Evolutionary conservation across 169 alveolate genomes (phyloP).

Genomic region (Cryptosporidium parvum): DNA sequence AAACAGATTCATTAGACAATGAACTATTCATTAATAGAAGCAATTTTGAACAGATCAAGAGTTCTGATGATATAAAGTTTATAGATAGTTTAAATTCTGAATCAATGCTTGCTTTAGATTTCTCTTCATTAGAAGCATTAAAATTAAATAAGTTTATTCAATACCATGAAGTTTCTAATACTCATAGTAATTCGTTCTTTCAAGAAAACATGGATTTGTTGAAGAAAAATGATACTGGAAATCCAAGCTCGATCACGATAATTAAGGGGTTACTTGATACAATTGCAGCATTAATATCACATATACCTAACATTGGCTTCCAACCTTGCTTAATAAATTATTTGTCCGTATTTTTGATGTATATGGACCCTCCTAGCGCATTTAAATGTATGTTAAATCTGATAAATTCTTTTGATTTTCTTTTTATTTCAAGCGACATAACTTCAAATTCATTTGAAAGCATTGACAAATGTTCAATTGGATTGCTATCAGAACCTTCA

Average conservation of each 20-base stretch:
- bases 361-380: slow-evolving; percentile 67
- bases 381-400: slow-evolving; percentile 73
- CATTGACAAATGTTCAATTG: neutral
- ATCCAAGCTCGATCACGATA: slow-evolving; percentile 22
- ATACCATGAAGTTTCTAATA: slow-evolving; percentile 19
- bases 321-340: slow-evolving; percentile 61
- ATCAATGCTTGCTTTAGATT: slow-evolving; percentile 2
- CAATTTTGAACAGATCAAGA: neutral
- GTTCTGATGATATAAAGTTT: neutral
- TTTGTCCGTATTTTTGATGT: slow-evolving; percentile 45
- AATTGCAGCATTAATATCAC: slow-evolving; percentile 42
- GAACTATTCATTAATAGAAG: neutral
- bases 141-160: slow-evolving; percentile 32
- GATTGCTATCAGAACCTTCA: neutral
- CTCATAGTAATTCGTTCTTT: neutral
- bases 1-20: neutral
- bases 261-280: slow-evolving; percentile 63
- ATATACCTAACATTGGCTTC: slow-evolving; percentile 62
- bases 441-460: neutral
- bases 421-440: slow-evolving; percentile 5
- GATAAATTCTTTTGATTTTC: slow-evolving; percentile 29
- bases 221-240: neutral
- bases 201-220: slow-evolving; percentile 6
- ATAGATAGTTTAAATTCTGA: neutral
- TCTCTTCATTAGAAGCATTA: slow-evolving; percentile 46